phyloP scores from a whole-genome alignment of 495 filamentous ascomycete species.

The Cercophora newfieldiana region DNA sequence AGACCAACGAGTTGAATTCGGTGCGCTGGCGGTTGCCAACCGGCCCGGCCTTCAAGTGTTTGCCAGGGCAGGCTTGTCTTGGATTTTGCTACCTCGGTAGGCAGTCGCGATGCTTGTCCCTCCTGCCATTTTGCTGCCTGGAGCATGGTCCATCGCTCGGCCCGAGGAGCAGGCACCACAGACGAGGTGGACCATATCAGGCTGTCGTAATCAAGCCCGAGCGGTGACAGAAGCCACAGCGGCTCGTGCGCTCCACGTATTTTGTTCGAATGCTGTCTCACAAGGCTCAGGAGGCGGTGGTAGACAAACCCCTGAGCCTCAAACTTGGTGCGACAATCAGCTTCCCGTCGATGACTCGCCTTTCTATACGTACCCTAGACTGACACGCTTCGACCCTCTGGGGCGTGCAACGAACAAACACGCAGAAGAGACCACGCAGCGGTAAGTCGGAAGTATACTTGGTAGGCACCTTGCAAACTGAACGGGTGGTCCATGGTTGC shows the following conservation, averaged over 20 bases:
- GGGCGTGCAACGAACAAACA: too few relatives aligned
- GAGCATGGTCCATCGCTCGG: too few relatives aligned
- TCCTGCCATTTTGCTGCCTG: too few relatives aligned
- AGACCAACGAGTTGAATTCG: not conserved
- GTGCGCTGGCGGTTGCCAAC: too few relatives aligned
- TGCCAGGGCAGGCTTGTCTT: too few relatives aligned
- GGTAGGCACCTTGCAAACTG: not conserved
- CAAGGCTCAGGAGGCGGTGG: not conserved
- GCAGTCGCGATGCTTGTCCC: too few relatives aligned
- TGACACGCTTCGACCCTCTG: not conserved
- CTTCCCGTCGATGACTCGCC: not conserved
- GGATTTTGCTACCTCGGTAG: too few relatives aligned
- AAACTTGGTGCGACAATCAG: constrained; percentile 3
- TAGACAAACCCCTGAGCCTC: not conserved
- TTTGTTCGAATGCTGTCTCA: not conserved
- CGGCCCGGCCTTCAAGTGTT: too few relatives aligned
- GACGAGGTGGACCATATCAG: too few relatives aligned
- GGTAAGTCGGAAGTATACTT: too few relatives aligned
- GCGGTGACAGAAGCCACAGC: not conserved
- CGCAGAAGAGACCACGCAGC: too few relatives aligned
- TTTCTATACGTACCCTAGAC: not conserved
- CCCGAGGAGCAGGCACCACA: too few relatives aligned
- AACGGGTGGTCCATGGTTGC: not conserved
- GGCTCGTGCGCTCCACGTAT: not conserved
- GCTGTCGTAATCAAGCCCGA: not conserved